Base-by-base conservation (phyloP, 805 yeast genomes). In the Yarrowia osloensis region DNA sequence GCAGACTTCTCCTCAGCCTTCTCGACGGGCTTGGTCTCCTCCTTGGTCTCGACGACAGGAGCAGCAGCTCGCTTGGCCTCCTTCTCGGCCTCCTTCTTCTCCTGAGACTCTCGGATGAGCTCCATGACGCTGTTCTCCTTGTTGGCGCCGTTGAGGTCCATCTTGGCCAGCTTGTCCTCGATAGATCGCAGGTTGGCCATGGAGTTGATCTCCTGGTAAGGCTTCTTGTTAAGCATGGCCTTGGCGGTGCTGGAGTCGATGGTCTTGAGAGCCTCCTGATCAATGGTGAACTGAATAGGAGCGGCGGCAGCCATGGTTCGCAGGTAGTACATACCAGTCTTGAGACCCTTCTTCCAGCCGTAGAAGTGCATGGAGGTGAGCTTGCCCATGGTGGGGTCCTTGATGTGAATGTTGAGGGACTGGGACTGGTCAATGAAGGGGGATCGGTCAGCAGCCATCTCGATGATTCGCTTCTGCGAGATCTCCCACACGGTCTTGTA, bases 401-500 rank as follows among this genome's bases (percentile, higher is more conserved):
- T 86, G 78, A 95, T 82, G 80, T 91, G 93, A 70, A 95, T 86
- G 77, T 94, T 95, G 83, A 95, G 81, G 55, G 95, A 88, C 81
- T 94, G 98, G 31, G 97, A 91, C 80, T 95, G 99, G 72, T 86
- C 89, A 70, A 89, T 82, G 74, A 85, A 89, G 9, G 89, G 86
- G 24, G 88, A 88, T 73, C 91, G 81, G 74, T 85, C 93, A 21
- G 89, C 89, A 37, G 96, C 91, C 91, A 93, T 84, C 71, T 92
- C 97, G 69, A 94, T 88, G 68, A 94, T 84, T 12, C 83, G 81
- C 78, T 86, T 89, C 78, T 94, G 99, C 57, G 96, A 86, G 55
- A 94, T 85, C 78, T 94, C 99, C 99, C 99, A 94, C 11, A 92
- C 97, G 0, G 99, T 94, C 77, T 88, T 91, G 80, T 93, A 92